Base-by-base conservation (phyloP, 768 basidiomycete genomes). In the Myochromella boudieri region DNA sequence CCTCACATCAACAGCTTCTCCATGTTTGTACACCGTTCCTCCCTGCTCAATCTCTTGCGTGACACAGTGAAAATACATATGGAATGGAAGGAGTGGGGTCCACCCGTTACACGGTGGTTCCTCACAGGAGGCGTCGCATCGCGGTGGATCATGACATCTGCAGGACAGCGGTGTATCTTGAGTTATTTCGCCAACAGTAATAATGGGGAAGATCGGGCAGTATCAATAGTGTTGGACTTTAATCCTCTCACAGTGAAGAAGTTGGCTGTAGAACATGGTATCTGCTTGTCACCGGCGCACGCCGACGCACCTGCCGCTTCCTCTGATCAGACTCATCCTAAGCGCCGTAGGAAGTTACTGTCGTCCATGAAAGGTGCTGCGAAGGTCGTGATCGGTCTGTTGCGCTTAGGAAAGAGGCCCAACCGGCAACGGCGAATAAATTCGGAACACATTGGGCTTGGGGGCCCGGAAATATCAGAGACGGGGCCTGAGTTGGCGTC, bases 81-180 rank as follows among this genome's bases (percentile, higher is more conserved):
- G 6, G 55, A 58, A 1, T 71, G 67, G 60, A 32, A 37, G 3
- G 42, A 54, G 3, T 71, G 71, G 69, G 70, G 68, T 5, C 65
- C 65, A 4, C 51, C 58, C 0, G 45, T 60, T 2, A 68, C 68
- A 12, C 55, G 68, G n/a, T 68, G 68, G 65, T 58, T 70, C 26
- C 52, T 56, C 12, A 47, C 61, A 14, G 59, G 64, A 7, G 42
- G 43, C 6, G 44, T 60, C 32, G 56, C 66, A 1, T 70, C 66
- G 2, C 56, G 66, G 4, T 73, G 71, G 73, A 70, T 72, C 20
- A 71, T 70, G 17, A 71, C 68, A 0, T 63, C 64, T 14, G 57
- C 59, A 25, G 68, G 68, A 0, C 65, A 70, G 51, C 52, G 70
- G 9, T 66, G 60, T 26, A 64, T 65, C 62, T 11, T 37, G 46